A percentile compares a stretch with the other conserved stretches of the same genome.
phyloP scores from a whole-genome alignment of 176 grass and related monocot genomes.

The Musa itinerans region DNA sequence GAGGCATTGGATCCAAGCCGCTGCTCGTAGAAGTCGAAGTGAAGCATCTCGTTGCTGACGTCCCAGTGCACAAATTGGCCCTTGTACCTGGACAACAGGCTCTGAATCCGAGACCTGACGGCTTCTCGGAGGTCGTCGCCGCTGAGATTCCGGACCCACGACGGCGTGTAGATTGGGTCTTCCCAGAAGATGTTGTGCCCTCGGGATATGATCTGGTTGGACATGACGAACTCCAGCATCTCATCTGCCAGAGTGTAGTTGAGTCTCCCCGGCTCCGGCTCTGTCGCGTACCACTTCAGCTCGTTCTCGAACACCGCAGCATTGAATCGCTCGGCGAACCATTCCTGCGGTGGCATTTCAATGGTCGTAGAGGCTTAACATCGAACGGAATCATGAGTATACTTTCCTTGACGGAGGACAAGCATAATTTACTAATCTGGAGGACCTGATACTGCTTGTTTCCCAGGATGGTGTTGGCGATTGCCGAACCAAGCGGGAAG shows the following conservation, averaged over 20 bases:
- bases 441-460: conserved; percentile 67
- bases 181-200: conserved; percentile 99
- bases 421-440: not conserved
- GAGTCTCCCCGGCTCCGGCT: conserved; percentile 50
- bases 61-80: conserved; percentile 99
- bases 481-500: conserved; percentile 83
- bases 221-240: conserved; percentile 54
- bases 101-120: conserved; percentile 45
- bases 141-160: conserved; percentile 74
- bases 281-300: conserved; percentile 92
- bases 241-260: conserved; percentile 48
- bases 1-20: conserved; percentile 66
- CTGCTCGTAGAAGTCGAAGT: conserved; percentile 95
- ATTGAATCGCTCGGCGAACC: conserved; percentile 63
- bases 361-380: not conserved
- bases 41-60: conserved; percentile 98
- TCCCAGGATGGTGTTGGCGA: conserved; percentile 72
- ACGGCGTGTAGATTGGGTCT: conserved; percentile 56
- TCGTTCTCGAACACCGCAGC: conserved; percentile 93
- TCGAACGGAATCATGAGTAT: not conserved
- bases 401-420: not conserved
- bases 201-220: conserved; percentile 42
- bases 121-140: conserved; percentile 42
- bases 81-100: conserved; percentile 61
- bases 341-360: conserved; percentile 35